phyloP scores from a whole-genome alignment of 1,284 basidiomycete genomes.

The Trichosporon sp. region DNA sequence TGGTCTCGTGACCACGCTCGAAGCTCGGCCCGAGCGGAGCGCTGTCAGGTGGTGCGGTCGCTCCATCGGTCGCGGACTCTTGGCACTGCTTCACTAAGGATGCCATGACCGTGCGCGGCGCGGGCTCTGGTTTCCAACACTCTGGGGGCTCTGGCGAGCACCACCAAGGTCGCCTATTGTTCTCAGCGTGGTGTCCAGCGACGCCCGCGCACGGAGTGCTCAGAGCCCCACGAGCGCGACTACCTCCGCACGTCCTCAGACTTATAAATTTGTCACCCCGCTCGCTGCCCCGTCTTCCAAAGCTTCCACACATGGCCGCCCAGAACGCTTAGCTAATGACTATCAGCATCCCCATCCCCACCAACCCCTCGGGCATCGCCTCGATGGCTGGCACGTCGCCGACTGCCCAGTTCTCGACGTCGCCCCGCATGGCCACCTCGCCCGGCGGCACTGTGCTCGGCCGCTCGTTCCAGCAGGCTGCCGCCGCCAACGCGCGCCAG shows the following conservation, averaged over 20 bases:
- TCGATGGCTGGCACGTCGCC: slow-evolving; percentile 32
- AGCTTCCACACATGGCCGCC: neutral
- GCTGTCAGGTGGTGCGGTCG: neutral
- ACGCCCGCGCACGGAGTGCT: neutral
- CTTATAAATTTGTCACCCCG: neutral
- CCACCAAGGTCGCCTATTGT: neutral
- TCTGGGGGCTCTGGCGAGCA: neutral
- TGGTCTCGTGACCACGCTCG: neutral
- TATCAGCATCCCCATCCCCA: slow-evolving; percentile 48
- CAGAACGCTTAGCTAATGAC: neutral
- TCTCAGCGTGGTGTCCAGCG: neutral
- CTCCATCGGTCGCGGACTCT: neutral
- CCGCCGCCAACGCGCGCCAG: slow-evolving; percentile 31
- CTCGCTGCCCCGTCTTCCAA: neutral
- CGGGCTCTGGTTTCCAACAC: neutral
- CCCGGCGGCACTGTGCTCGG: slow-evolving; percentile 22
- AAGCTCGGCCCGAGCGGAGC: neutral
- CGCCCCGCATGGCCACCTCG: slow-evolving; percentile 24
- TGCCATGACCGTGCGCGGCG: neutral
- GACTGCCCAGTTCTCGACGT: slow-evolving; percentile 17
- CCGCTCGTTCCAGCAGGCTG: slow-evolving; percentile 5
- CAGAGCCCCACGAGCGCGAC: neutral
- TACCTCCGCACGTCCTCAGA: neutral
- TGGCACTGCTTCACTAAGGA: neutral
- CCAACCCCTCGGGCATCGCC: slow-evolving; percentile 44